Conservation (phyloP, 2,329 filamentous ascomycete genomes). For the Dissoconium aciculare region DNA sequence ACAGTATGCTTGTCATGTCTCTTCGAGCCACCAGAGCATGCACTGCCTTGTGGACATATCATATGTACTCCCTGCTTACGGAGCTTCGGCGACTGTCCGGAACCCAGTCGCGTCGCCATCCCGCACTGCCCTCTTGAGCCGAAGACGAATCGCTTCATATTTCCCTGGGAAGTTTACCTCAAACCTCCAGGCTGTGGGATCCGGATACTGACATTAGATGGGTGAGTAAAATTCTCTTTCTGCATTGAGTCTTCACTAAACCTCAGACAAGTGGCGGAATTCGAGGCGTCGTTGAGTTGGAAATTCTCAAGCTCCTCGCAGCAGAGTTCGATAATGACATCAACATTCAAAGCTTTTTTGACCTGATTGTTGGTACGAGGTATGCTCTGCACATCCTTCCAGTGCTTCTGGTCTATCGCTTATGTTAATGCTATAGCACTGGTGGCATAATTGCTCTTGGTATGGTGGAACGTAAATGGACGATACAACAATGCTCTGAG, state of each 20-base stretch:
- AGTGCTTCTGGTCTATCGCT: background rate
- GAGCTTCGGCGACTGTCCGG: slow-evolving; percentile 14
- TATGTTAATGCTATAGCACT: slow-evolving; percentile 1
- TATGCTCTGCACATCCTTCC: background rate
- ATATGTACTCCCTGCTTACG: slow-evolving; percentile 27
- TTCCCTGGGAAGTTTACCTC: slow-evolving; percentile 11
- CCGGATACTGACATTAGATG: slow-evolving; percentile 28
- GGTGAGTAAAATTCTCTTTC: slow-evolving; percentile 16
- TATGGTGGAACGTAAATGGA: slow-evolving; percentile 6
- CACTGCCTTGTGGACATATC: slow-evolving; percentile 30
- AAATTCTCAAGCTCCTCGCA: slow-evolving; percentile 27
- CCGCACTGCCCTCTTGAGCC: slow-evolving; percentile 16
- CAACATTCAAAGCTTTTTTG: slow-evolving; percentile 30
- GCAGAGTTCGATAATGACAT: slow-evolving; percentile 23
- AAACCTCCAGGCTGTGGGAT: slow-evolving; percentile 26
- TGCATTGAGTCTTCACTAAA: slow-evolving; percentile 1
- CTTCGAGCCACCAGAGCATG: slow-evolving; percentile 25
- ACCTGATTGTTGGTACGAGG: slow-evolving; percentile 31
- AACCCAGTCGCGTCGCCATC: slow-evolving; percentile 4
- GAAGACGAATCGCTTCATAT: slow-evolving; percentile 1
- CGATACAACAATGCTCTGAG: slow-evolving; percentile 20
- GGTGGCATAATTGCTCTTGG: too few relatives aligned
- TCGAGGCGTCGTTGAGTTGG: slow-evolving; percentile 30
- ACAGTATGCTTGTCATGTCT: slow-evolving; percentile 31
- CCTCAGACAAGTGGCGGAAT: slow-evolving; percentile 30